A percentile compares a stretch with the other conserved stretches of the same genome.
phyloP scores from a whole-genome alignment of 345 rosid genomes.

The Ricinus communis region DNA sequence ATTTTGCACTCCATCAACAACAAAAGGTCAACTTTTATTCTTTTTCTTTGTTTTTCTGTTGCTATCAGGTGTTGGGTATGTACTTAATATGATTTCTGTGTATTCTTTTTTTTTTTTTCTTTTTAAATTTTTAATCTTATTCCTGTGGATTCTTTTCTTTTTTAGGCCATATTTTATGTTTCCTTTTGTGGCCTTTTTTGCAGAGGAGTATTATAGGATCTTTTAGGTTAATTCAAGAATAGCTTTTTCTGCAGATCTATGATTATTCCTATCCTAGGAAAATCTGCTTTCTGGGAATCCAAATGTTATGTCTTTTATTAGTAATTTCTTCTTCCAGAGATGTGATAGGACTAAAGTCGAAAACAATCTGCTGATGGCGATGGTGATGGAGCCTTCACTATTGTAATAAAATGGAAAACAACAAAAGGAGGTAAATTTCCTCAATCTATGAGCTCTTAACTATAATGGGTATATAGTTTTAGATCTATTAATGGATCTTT shows the following conservation, averaged over 20 bases:
- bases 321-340: background rate
- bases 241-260: constrained; percentile 38
- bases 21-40: background rate
- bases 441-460: background rate
- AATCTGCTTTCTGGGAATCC: background rate
- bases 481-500: constrained; percentile 28
- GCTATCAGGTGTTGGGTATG: constrained; percentile 32
- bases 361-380: background rate
- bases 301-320: background rate
- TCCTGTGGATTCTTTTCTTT: background rate
- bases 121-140: background rate
- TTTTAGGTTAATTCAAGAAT: background rate
- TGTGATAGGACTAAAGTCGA: background rate
- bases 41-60: constrained; percentile 12
- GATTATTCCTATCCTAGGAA: constrained; percentile 30
- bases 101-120: background rate
- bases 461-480: constrained; percentile 4
- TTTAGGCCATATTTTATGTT: background rate
- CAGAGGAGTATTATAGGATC: constrained; percentile 8
- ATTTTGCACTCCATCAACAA: background rate
- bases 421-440: background rate
- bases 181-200: background rate
- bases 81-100: no score
- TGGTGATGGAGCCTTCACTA: no score
- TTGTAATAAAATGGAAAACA: no score